Conservation (phyloP, 2,329 filamentous ascomycete genomes). For the Pezicula carpinea region DNA sequence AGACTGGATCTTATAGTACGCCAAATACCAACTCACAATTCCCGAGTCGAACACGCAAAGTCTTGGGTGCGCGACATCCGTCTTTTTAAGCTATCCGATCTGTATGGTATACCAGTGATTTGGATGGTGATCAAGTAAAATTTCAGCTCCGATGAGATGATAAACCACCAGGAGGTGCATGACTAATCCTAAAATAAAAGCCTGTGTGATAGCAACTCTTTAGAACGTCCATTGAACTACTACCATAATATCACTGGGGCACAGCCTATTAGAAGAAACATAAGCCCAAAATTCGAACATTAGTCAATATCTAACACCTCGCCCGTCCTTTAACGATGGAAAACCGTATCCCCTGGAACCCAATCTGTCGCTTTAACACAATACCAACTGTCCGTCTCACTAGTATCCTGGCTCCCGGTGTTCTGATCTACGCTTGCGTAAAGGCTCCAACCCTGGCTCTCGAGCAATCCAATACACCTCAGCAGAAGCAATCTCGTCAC, state of each 20-base stretch:
- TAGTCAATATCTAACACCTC: too few species aligned
- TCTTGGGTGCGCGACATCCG: too few species aligned
- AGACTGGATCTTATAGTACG: constrained; percentile 1
- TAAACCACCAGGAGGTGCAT: too few species aligned
- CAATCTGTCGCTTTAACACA: constrained; percentile 18
- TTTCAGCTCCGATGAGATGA: too few species aligned
- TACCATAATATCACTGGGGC: too few species aligned
- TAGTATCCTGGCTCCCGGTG: constrained; percentile 14
- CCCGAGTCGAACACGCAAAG: too few species aligned
- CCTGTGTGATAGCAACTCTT: too few species aligned
- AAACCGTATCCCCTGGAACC: constrained; percentile 18
- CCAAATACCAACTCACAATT: constrained; percentile 12
- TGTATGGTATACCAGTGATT: neutral
- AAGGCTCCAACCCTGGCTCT: constrained; percentile 33
- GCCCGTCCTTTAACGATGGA: constrained; percentile 16
- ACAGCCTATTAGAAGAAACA: too few species aligned
- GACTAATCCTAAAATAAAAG: too few species aligned
- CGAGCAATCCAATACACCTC: constrained; percentile 30
- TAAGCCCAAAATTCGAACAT: too few species aligned
- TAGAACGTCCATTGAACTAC: too few species aligned
- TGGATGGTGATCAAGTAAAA: too few species aligned
- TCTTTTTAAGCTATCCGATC: neutral
- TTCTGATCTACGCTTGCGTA: constrained; percentile 35
- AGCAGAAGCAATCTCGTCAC: constrained; percentile 30
- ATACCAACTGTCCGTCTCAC: constrained; percentile 23